Evolutionary conservation across 768 basidiomycete genomes (phyloP).

Genomic region (Tremella fuciformis): DNA sequence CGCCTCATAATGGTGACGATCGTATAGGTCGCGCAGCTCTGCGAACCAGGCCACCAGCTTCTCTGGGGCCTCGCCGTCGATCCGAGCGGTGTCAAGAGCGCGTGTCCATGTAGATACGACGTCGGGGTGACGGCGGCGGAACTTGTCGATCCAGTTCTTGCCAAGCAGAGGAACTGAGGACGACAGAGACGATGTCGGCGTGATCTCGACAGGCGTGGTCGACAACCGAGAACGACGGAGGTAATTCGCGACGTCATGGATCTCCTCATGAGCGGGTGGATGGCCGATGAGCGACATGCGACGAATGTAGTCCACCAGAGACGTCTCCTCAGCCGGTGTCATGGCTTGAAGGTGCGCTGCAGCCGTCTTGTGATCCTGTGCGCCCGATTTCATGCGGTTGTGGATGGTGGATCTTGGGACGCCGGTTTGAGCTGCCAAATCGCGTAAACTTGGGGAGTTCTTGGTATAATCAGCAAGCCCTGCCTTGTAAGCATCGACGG

Average conservation of each 20-base stretch:
- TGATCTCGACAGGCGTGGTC: background rate
- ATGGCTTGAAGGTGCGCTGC: background rate
- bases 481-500: background rate
- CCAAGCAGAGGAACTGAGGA: background rate
- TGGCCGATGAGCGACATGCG: conserved; percentile 4
- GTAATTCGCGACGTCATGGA: background rate
- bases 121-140: conserved; percentile 1
- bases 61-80: background rate
- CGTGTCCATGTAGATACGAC: background rate
- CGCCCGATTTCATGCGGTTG: background rate
- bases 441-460: conserved; percentile 2
- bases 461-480: conserved; percentile 9
- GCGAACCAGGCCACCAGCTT: background rate
- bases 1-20: background rate
- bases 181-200: background rate
- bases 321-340: background rate
- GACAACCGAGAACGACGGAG: conserved; percentile 1
- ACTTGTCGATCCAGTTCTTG: conserved; percentile 3
- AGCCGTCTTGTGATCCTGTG: background rate
- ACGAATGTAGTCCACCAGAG: background rate
- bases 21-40: conserved; percentile 2
- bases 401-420: conserved; percentile 1
- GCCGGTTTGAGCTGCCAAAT: conserved; percentile 1
- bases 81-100: background rate
- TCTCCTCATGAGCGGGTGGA: background rate